Evolutionary conservation across 495 filamentous ascomycete species (phyloP), one percentile per base, ranked within the genome.

Genomic region (Oidiodendron maius): DNA sequence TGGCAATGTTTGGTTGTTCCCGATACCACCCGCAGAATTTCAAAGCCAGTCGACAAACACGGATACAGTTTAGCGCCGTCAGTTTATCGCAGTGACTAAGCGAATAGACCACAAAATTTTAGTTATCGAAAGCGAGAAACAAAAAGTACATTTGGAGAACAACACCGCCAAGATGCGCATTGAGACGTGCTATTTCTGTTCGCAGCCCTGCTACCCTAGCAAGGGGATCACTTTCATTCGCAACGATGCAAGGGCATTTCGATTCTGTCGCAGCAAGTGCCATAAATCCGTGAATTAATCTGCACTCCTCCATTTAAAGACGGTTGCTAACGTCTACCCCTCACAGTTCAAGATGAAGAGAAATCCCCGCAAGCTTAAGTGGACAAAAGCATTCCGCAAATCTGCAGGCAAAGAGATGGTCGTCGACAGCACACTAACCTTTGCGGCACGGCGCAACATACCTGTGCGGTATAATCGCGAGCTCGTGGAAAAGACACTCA

Each of bases 391-490:
- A 50, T 82, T 81, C 67, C 84, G 89, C 67, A 83, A 86, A 64
- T 79, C 82, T 40, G 77, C 76, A 51, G 87, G 86, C 62, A 89
- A 90, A 67, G 88, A 96, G 68, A 91, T 96, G 84, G 83, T 86
- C 54, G 91, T 97, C 67, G 93, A 99, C 77, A 82, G 77, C 50
- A 94, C 91, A 4, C 84, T 99, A 44, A 81, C 86, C 61, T 95
- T 99, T 76, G 82, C 89, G 46, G 82, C 84, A 46, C 87, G 89
- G 57, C 86, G 94, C 70, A 96, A 97, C 75, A 79, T 95, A 44
- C 93, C 93, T 57, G 80, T 93, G 48, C 87, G 89, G 60, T 98
- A 98, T 83, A 83, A 95, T 76, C 83, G 93, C 64, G 86, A 95
- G 49, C 77, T 93, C 42, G 83, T 95, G 22, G 78, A 80, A 46